Evolutionary conservation across 768 basidiomycete species (phyloP), one percentile per base, ranked within the genome.

Genomic region (Collybiopsis luxurians): DNA sequence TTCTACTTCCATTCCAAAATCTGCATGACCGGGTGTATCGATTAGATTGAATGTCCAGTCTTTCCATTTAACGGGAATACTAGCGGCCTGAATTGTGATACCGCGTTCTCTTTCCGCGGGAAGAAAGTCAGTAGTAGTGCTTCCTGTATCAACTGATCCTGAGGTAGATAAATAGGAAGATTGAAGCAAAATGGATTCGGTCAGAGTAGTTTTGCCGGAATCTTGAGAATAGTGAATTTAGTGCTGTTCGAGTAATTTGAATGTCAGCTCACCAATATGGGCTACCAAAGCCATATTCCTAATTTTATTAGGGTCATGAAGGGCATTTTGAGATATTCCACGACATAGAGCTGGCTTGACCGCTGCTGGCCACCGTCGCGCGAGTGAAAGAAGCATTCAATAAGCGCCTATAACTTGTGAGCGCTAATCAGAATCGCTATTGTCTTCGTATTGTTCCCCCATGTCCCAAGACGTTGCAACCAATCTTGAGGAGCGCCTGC

Each of bases 1-100:
- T 71, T 95, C 93, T 26, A 95, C 93, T 65, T 95, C 92, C 92
- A 95, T 94, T n/a, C 92, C 92, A 71, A 95, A 95, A 68, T 95
- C 92, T 4, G 91, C 93, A 71, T 95, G 92, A 34, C 92, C 92
- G 15, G 92, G 92, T 2, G 92, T 95, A 64, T 95, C 93, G 45
- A 95, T 86, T 44, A 95, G 80, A 66, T 94, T 95, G 71, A 90
- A 88, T 1, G 80, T 85, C 88, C 89, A 91, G 53, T 86, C 70
- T 67, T 86, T 87, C 92, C 92, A 93, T 66, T 81, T 79, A 38
- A 92, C 89, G 2, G 92, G 92, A 58, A 95, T 92, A 71, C 91
- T 93, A 12, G 92, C 93, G 21, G 91, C 92, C 65, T 95, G 93
- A 57, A 95, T 91, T 3, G 93, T 95, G 59, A 95, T 95, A 5